Percentiles rank a stretch among this genome's conserved stretches.
Evolutionary conservation across 192 early-diverging fungal genomes (phyloP).

Genomic region (Coemansia sp.): DNA sequence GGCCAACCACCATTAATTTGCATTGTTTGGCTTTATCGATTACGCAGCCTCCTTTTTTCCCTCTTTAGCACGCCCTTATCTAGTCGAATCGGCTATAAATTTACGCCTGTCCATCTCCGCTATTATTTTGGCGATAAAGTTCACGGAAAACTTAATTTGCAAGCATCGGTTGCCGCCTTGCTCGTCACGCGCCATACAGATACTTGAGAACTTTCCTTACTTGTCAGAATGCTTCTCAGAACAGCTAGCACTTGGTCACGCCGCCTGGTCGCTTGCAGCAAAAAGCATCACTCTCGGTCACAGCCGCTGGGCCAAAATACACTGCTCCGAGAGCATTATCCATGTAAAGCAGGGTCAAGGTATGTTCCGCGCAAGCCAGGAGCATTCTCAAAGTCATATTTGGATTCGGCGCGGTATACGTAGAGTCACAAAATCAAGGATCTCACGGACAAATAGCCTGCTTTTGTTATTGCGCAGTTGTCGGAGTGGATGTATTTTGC

Average conservation of each 20-base stretch:
- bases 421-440: neutral
- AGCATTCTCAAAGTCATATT: slow-evolving; percentile 57
- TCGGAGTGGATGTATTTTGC: slow-evolving; percentile 57
- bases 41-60: neutral
- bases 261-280: slow-evolving; percentile 12
- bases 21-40: neutral
- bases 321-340: slow-evolving; percentile 60
- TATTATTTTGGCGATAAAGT: neutral
- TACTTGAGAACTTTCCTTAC: neutral
- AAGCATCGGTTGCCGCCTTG: neutral
- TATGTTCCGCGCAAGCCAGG: slow-evolving; percentile 61
- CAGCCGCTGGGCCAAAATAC: slow-evolving; percentile 70
- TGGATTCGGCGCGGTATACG: neutral
- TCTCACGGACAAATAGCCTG: neutral
- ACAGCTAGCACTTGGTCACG: neutral
- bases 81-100: neutral
- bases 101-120: neutral
- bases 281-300: slow-evolving; percentile 49
- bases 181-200: neutral
- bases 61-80: neutral
- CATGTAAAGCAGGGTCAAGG: slow-evolving; percentile 59
- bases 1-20: neutral
- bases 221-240: slow-evolving; percentile 3
- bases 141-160: neutral
- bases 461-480: slow-evolving; percentile 33